Base-by-base conservation (phyloP, 2,329 filamentous ascomycete genomes). In the Septoria linicola region DNA sequence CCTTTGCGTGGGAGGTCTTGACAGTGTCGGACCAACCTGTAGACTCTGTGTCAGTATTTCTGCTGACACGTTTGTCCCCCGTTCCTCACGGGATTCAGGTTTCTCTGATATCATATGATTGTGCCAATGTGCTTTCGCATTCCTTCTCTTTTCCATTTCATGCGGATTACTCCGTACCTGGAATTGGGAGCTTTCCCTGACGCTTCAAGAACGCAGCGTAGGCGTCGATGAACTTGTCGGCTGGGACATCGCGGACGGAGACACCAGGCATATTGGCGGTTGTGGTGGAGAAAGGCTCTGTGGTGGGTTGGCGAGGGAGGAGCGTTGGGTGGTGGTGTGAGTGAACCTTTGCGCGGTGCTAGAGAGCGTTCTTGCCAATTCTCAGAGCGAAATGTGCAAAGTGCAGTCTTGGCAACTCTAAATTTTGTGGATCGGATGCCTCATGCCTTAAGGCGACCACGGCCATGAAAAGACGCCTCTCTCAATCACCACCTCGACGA, bases 21-120 rank as follows among this genome's bases (percentile, higher is more conserved):
- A 97, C 93, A 72, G 92, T 96, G 76, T 99, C 93, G 76, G 96
- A 92, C 92, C 92, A 97, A 81, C 89, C 90, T 95, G 74, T 76
- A 77, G 73, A 75, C 66, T 71, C 69, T 47, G 42, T 54, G 41
- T 50, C 68, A 64, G 72, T 75, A 69, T 75, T 72, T 65, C 68
- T 57, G 56, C 59, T 59, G 58, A 66, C 63, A 62, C 50, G 53
- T 27, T 10, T 52, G 64, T 72, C 74, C 75, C 75, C 73, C 74
- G 74, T 70, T 51, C 67, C 63, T 70, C 71, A 77, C 74, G 75
- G 74, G 75, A 77, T 77, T 78, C 75, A 77, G 74, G 73, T 72
- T 48, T 48, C 44, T 48, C 70, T 53, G 46, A 51, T 55, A 41
- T 57, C 41, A 53, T 55, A 41, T 57, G 41, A 53, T 35, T 61